Evolutionary conservation across 169 alveolate species (phyloP), one percentile per base, ranked within the genome.

Genomic region (Plasmodium fragile): DNA sequence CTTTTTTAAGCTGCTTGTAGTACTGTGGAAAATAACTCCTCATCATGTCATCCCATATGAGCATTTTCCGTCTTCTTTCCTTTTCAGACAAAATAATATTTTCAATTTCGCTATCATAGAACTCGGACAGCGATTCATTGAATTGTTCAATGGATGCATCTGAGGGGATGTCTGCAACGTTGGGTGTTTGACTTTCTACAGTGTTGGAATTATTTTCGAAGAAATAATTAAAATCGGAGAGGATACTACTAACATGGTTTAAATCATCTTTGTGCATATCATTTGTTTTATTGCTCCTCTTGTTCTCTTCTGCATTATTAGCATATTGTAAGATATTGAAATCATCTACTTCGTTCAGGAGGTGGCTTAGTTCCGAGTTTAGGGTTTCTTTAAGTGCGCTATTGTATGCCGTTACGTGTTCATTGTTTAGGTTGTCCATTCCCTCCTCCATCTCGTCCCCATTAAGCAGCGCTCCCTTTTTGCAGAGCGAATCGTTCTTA

Each of bases 11-110:
- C 36, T 97, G 87, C 45, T 97, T 84, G 96, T 95, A 96, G 22
- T 96, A 95, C 79, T 95, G 95, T 1, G 98, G 98, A 93, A 97
- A 91, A 71, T 95, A 92, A 55, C 92, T 97, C 93, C 85, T 97
- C 85, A 98, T 97, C 77, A 97, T 95, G 82, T 97, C 98, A 84
- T 97, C 98, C 98, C 98, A 97, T 30, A 97, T 92, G n/a, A 95
- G 92, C 84, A 96, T 95, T 85, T 97, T 97, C 7, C 96, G 94
- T 55, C 77, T 95, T 92, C 89, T 95, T 92, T 97, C 98, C 45
- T 95, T 95, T 49, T 96, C 98, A 4, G 97, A 95, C 30, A 97
- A 93, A 28, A 97, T 95, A 93, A 97, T 93, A 82, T 82, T 92
- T 75, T 95, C 95, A 43, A 95, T 95, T 82, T 95, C 97, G 16